Percentiles rank a stretch among this genome's conserved stretches.
Evolutionary conservation across 805 yeast genomes (phyloP).

Genomic region (Yarrowia deformans): DNA sequence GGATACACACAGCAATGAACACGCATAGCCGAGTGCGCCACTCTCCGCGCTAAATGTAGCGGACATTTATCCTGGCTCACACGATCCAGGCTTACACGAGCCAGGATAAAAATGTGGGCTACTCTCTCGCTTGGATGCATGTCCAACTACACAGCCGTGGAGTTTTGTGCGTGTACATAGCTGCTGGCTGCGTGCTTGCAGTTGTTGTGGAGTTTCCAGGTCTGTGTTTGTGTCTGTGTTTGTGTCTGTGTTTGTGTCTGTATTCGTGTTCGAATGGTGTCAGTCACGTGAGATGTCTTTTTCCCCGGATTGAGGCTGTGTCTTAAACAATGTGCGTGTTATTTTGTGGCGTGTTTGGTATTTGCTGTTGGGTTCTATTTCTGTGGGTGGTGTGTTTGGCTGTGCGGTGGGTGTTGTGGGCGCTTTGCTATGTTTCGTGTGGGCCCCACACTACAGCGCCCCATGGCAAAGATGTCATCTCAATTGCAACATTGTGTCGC

Average conservation of each 20-base stretch:
- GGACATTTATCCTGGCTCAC: not conserved
- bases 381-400: not conserved
- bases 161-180: too few relatives aligned
- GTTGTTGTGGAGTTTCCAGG: not conserved
- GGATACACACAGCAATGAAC: not conserved
- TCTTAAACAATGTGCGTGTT: not conserved
- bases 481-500: too few relatives aligned
- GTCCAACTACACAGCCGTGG: too few relatives aligned
- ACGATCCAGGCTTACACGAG: not conserved
- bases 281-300: not conserved
- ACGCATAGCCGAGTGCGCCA: not conserved
- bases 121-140: not conserved
- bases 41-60: not conserved
- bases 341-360: conserved; percentile 8
- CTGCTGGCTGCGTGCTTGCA: not conserved
- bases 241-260: not conserved
- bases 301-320: not conserved
- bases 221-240: not conserved
- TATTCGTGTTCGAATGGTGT: not conserved
- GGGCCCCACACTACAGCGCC: not conserved
- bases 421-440: not conserved
- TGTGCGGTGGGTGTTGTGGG: not conserved
- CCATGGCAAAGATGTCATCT: not conserved
- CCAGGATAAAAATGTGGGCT: not conserved
- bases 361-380: conserved; percentile 8